These are phyloP conservation scores for Penicillium sp. DNA, from an alignment of 2,329 filamentous ascomycete species.

Conservation along the genomic window DNA sequence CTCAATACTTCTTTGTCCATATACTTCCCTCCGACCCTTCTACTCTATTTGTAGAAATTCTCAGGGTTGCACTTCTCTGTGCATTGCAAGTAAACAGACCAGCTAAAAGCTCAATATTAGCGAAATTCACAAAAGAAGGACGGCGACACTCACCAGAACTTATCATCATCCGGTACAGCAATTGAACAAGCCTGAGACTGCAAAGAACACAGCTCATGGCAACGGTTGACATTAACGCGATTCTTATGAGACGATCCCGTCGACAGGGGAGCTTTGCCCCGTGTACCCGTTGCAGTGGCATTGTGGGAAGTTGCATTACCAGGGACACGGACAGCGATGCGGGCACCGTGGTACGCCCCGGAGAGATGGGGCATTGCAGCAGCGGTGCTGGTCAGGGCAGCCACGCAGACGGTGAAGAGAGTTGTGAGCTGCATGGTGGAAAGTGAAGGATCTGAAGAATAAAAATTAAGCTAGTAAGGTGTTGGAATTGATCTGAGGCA, in stretches of 20 bases:
- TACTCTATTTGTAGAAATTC: conserved; percentile 7
- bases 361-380: conserved; percentile 17
- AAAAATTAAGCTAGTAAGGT: background rate
- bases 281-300: conserved; percentile 16
- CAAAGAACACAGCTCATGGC: conserved; percentile 24
- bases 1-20: background rate
- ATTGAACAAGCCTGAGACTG: conserved; percentile 22
- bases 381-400: conserved; percentile 13
- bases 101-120: conserved; percentile 6
- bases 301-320: conserved; percentile 14
- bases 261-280: conserved; percentile 3
- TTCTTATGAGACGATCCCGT: conserved; percentile 9
- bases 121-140: background rate
- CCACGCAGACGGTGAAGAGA: conserved; percentile 11
- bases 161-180: conserved; percentile 24
- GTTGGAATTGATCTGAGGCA: background rate
- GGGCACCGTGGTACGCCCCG: conserved; percentile 14
- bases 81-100: conserved; percentile 18
- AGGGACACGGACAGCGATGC: conserved; percentile 11
- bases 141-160: conserved; percentile 21
- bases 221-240: conserved; percentile 13
- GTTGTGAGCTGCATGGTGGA: conserved; percentile 21
- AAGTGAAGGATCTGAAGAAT: background rate
- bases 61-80: conserved; percentile 15
- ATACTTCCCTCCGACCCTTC: background rate